Conservation (phyloP, 352 stramenopile genomes). For the Globisporangium carolinianum region DNA sequence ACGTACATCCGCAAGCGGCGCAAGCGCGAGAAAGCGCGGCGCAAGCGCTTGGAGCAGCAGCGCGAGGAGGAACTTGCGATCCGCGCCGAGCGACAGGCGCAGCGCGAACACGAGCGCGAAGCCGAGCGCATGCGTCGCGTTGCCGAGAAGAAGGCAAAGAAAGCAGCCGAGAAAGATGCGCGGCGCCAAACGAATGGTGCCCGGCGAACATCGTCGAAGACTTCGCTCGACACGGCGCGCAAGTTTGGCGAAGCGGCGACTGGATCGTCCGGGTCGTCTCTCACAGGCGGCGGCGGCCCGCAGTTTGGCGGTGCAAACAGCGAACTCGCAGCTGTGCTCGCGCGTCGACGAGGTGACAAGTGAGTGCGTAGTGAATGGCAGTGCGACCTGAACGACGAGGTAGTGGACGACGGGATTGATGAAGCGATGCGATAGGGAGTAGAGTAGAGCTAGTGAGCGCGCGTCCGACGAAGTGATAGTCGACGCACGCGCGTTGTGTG, state of each 20-base stretch:
- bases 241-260: slow-evolving; percentile 68
- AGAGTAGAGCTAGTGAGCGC: too few relatives aligned
- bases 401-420: too few relatives aligned
- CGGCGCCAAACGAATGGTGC: slow-evolving; percentile 28
- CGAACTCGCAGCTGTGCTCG: slow-evolving; percentile 75
- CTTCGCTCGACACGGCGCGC: slow-evolving; percentile 45
- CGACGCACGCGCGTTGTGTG: too few relatives aligned
- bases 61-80: slow-evolving; percentile 71
- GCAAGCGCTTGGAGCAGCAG: slow-evolving; percentile 65
- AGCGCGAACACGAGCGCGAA: slow-evolving; percentile 60
- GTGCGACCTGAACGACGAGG: not conserved
- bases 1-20: slow-evolving; percentile 85
- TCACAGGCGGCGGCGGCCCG: slow-evolving; percentile 15
- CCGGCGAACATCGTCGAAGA: slow-evolving; percentile 35
- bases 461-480: too few relatives aligned
- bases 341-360: slow-evolving; percentile 44
- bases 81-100: slow-evolving; percentile 56
- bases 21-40: slow-evolving; percentile 74
- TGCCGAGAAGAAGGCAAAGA: slow-evolving; percentile 85
- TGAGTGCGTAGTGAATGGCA: slow-evolving; percentile 13
- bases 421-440: too few relatives aligned
- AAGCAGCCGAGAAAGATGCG: slow-evolving; percentile 68
- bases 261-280: slow-evolving; percentile 17
- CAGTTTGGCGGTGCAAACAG: slow-evolving; percentile 64
- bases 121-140: slow-evolving; percentile 68